Base-by-base conservation (phyloP, 75 land plant genomes). In the Cupressus sempervirens region DNA sequence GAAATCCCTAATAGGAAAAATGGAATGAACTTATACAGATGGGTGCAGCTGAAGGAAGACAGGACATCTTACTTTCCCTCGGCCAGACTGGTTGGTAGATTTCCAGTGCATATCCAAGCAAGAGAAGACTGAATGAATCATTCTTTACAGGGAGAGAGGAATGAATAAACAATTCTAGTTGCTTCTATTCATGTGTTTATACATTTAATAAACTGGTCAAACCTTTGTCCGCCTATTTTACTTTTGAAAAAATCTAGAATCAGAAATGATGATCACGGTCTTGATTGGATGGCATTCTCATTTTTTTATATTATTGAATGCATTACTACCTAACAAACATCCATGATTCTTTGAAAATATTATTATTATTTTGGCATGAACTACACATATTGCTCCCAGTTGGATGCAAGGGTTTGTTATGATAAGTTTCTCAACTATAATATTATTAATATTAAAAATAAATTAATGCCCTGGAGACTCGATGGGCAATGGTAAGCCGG, bases 31-130 rank as follows among this genome's bases (percentile, higher is more conserved):
- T 7, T 83, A 58, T 46, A 70, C 87, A 92, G 93, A 68, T 92
- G 93, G 93, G 87, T 8, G 29, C 93, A 90, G 80, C 26, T 87
- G 20, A 88, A 90, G 81, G 90, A 90, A 65, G 93, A 92, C 53
- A 58, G 73, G 79, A 83, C 89, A 86, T 90, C 91, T 4, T 92
- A 88, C 83, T 92, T 92, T 62, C 93, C 93, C 0, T 90, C 93
- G 2, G 91, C 93, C 72, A 88, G 93, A 58, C 52, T 90, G n/a
- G 88, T 92, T 14, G 88, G 88, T 81, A 65, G 88, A 46, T 82
- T 81, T 48, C 84, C 81, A 29, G 53, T 85, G 26, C 53, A 82
- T 29, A 30, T 86, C n/a, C 40, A 38, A 76, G 79, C 9, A 41
- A 76, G 45, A 74, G 8, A 74, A 74, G 18, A 35, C 6, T 74